Conservation (phyloP, 305 asterid species). For the Salvia sclarea region DNA sequence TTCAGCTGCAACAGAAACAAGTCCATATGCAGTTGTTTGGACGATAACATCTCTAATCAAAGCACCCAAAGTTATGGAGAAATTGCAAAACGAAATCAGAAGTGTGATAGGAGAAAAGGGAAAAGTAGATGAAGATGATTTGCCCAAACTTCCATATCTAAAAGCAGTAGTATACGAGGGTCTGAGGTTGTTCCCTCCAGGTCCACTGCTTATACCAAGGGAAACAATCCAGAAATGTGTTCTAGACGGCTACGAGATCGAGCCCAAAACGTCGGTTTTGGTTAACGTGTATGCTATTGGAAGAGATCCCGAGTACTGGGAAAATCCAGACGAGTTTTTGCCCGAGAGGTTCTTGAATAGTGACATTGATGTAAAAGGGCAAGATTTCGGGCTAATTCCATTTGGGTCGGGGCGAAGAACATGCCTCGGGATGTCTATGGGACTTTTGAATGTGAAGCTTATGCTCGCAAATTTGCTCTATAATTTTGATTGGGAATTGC, state of each 20-base stretch:
- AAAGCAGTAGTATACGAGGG: background rate
- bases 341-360: constrained; percentile 3
- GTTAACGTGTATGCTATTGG: background rate
- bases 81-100: constrained; percentile 4
- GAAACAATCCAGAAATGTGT: background rate
- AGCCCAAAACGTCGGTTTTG: background rate
- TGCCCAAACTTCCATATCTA: background rate
- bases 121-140: background rate
- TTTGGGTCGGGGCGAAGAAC: constrained; percentile 1
- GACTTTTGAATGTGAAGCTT: constrained; percentile 13
- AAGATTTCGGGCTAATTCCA: background rate
- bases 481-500: constrained; percentile 23
- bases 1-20: background rate
- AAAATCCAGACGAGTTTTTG: background rate
- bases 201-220: background rate
- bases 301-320: constrained; percentile 11
- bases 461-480: constrained; percentile 11
- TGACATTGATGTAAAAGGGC: background rate
- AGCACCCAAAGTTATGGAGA: constrained; percentile 3
- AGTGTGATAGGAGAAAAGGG: background rate
- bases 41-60: constrained; percentile 15
- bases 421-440: constrained; percentile 1
- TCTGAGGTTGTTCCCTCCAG: background rate
- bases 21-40: background rate
- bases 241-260: background rate